Evolutionary conservation across 2,329 filamentous ascomycete species (phyloP), one percentile per base, ranked within the genome.

Genomic region (Chaetomiaceae sp.): DNA sequence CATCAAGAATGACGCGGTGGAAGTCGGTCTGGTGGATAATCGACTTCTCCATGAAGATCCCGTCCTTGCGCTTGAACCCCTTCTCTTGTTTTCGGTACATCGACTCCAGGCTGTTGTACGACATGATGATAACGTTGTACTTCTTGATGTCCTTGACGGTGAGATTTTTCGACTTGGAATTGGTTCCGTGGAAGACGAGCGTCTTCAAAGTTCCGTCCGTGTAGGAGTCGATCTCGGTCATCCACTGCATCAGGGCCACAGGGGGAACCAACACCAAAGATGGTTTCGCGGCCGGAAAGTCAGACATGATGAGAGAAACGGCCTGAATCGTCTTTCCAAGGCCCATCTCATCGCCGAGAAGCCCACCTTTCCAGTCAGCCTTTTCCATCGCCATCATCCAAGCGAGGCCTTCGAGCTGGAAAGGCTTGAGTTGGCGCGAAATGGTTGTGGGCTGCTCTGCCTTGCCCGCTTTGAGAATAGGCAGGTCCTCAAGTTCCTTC

Each of bases 301-400:
- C 91, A 1, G 92, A 96, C 93, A 97, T 97, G 68, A 99, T 90
- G 39, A 99, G 78, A 3, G 92, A 96, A 16, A 99, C 93, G 2
- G 93, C 92, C 69, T 99, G 93, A 44, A 99, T 97, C 0, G 93
- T 99, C 73, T 99, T 99, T 44, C 93, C 93, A 71, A 99, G 87
- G 6, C 93, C 93, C 93, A 99, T 99, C 70, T 99, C 93, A 61
- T 99, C 93, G 53, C 93, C 93, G 2, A 99, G 78, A 2, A 99
- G 75, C 13, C 93, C 93, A 16, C 93, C 93, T 63, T 84, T 88
- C 79, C 91, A 97, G 34, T 86, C 72, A 0, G 82, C 86, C 68
- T 87, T 75, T 66, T 99, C 93, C 77, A 97, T 95, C 49, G 79
- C 84, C 54, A 79, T 82, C 89, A 99, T 95, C 93, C 93, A 99